Conservation (phyloP, 768 basidiomycete genomes). For the Boletales sp. region DNA sequence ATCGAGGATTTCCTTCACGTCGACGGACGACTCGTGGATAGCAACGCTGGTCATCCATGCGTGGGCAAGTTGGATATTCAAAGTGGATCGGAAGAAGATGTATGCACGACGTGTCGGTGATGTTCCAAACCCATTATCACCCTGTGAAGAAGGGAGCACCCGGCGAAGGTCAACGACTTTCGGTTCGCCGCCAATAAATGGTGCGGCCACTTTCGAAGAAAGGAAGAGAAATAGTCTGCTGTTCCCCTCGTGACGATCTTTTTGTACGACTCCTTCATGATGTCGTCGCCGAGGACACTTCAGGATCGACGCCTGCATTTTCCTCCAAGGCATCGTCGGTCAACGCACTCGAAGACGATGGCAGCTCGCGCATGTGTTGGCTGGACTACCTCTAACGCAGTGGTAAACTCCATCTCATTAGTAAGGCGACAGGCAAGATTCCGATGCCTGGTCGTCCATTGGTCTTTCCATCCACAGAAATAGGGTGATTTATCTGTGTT, state of each 20-base stretch:
- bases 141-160: constrained; percentile 24
- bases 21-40: constrained; percentile 36
- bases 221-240: constrained; percentile 43
- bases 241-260: constrained; percentile 70
- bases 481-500: constrained; percentile 88
- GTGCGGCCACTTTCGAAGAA: constrained; percentile 31
- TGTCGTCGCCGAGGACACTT: constrained; percentile 55
- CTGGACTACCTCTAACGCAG: constrained; percentile 88
- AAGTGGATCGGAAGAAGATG: constrained; percentile 46
- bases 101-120: constrained; percentile 46
- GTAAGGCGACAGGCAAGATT: constrained; percentile 83
- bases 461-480: constrained; percentile 84
- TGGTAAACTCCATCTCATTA: constrained; percentile 83
- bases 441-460: constrained; percentile 69
- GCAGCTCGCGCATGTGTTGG: constrained; percentile 91
- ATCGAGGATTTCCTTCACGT: constrained; percentile 50
- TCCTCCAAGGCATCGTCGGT: constrained; percentile 40
- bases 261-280: constrained; percentile 68
- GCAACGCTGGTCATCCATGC: constrained; percentile 54
- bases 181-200: constrained; percentile 11
- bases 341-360: constrained; percentile 76
- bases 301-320: constrained; percentile 42
- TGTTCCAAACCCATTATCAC: constrained; percentile 44
- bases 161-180: background rate
- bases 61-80: constrained; percentile 59